Conservation (phyloP, 73 alveolate species). For the Blepharisma japonicum region DNA sequence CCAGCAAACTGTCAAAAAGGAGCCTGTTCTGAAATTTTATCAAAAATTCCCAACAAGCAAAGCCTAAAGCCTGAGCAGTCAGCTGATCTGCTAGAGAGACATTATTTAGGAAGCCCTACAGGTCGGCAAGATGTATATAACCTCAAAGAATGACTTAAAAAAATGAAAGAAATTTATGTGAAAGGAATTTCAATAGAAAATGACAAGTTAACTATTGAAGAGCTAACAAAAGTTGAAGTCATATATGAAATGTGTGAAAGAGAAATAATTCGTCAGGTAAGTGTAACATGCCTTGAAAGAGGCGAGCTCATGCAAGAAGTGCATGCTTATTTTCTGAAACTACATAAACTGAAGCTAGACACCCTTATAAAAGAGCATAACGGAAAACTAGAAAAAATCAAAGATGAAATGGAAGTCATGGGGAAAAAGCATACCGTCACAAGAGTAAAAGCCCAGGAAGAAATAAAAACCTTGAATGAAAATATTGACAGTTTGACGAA, state of each 20-base stretch:
- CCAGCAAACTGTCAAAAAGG: too few species aligned
- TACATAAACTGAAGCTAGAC: too few species aligned
- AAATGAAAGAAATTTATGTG: background rate
- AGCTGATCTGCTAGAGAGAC: background rate
- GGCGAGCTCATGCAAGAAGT: slow-evolving; percentile 26
- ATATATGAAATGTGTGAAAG: background rate
- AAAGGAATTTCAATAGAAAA: background rate
- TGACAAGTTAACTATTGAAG: background rate
- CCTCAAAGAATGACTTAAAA: background rate
- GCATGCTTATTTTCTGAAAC: background rate
- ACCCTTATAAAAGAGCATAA: too few species aligned
- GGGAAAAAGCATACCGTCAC: too few species aligned
- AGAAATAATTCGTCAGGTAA: slow-evolving; percentile 17
- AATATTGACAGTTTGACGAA: too few species aligned
- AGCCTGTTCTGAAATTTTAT: too few species aligned
- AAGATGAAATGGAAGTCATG: too few species aligned
- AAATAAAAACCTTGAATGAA: too few species aligned
- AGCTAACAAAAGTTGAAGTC: slow-evolving; percentile 24
- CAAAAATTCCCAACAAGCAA: too few species aligned
- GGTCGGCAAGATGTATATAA: background rate
- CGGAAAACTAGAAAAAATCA: too few species aligned
- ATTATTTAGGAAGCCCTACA: slow-evolving; percentile 18
- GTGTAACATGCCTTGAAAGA: slow-evolving; percentile 20
- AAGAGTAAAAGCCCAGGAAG: too few species aligned
- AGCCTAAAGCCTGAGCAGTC: slow-evolving; percentile 5